These are phyloP conservation scores for Eucalyptus regnans DNA, from an alignment of 345 rosid genomes.

Conservation along the genomic window DNA sequence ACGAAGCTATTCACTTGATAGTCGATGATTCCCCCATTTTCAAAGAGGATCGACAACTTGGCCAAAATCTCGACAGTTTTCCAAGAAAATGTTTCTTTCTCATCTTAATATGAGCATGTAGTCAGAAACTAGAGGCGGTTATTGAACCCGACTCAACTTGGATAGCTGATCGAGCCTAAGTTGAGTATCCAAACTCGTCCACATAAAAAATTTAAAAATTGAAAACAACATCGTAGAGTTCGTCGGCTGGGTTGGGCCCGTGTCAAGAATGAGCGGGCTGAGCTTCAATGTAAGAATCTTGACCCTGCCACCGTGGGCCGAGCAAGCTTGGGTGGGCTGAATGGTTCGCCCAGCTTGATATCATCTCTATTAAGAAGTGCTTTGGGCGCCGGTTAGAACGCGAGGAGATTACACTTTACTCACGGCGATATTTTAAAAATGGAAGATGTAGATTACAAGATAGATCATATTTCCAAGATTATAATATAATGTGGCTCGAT, in stretches of 20 bases:
- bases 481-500: neutral
- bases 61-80: neutral
- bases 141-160: rapidly evolving
- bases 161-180: neutral
- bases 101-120: neutral
- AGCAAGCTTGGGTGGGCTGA: neutral
- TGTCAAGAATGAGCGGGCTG: neutral
- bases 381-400: neutral
- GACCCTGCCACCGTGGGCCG: neutral
- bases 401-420: neutral
- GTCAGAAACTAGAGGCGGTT: neutral
- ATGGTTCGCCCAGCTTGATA: neutral
- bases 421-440: neutral
- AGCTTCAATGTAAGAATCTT: neutral
- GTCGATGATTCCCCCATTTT: rapidly evolving
- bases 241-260: neutral
- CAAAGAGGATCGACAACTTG: rapidly evolving
- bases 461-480: neutral
- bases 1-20: neutral
- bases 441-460: neutral
- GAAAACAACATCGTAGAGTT: neutral
- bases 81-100: neutral
- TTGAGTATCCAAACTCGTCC: neutral
- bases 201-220: neutral
- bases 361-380: neutral